phyloP scores from a whole-genome alignment of 805 yeast genomes.

The Lipomyces mesembrius region DNA sequence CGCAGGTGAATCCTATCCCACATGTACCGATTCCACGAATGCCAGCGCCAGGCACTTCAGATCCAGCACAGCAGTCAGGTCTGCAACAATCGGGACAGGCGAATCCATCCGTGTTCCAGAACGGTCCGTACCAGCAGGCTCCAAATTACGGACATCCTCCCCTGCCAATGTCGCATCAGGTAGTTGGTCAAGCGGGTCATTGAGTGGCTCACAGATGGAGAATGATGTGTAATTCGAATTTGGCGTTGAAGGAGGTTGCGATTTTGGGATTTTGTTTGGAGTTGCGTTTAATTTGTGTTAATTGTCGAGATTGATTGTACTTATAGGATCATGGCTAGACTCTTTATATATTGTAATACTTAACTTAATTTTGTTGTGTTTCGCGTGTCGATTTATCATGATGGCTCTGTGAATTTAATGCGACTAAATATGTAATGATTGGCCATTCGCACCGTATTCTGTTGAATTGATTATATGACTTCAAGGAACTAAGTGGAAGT shows the following conservation, averaged over 20 bases:
- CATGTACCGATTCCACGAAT: slow-evolving; percentile 8
- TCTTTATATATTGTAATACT: background rate
- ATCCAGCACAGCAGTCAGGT: slow-evolving; percentile 1
- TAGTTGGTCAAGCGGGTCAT: background rate
- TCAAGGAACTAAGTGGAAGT: no score
- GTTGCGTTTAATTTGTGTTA: background rate
- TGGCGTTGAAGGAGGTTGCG: background rate
- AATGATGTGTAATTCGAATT: background rate
- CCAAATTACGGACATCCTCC: slow-evolving; percentile 6
- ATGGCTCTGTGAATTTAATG: background rate
- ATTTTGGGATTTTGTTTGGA: background rate
- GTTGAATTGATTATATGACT: no score
- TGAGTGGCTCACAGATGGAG: background rate
- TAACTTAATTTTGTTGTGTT: background rate
- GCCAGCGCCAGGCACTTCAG: slow-evolving; percentile 12
- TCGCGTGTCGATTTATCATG: background rate
- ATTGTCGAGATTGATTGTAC: background rate
- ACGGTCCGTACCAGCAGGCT: slow-evolving; percentile 1
- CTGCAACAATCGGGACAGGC: slow-evolving; percentile 2
- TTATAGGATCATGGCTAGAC: background rate
- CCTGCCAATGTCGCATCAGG: background rate
- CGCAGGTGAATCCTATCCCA: slow-evolving; percentile 3
- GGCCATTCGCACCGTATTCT: background rate
- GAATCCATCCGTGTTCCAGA: slow-evolving; percentile 9
- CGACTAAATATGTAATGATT: background rate